Base-by-base conservation (phyloP, 2,329 filamentous ascomycete species). In the Fusarium lyarnte region DNA sequence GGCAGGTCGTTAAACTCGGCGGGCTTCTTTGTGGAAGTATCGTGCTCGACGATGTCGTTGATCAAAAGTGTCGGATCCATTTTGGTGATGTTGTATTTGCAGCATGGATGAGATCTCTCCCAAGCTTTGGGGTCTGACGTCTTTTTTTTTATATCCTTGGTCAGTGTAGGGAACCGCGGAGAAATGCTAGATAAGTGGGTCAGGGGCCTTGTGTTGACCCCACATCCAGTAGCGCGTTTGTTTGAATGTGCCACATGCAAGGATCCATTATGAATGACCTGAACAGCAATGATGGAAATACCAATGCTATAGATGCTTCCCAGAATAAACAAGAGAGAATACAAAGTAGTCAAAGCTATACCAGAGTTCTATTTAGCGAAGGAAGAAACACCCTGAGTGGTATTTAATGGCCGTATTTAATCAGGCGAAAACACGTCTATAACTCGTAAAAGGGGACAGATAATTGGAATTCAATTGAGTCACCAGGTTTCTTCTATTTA, bases 11-110 rank as follows among this genome's bases (percentile, higher is more conserved):
- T 89, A 43, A 89, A 83, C 51, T 87, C 86, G 19, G 92, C 91
- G 8, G 92, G 87, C 70, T 89, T 91, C 27, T 89, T 85, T 29
- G 85, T 82, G 19, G 85, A 81, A 31, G 88, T 82, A 47, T 90
- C 87, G 70, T 93, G 92, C 84, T 98, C 95, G 77, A 92, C 87
- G 70, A 98, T 90, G 74, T 98, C 95, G 61, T 88, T 88, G 46
- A 97, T 85, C 43, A 92, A 85, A 45, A 92, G 88, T 25, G 82
- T 81, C n/a, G 81, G 75, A 43, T 83, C 80, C 82, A 83, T 83
- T 21, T 64, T 43, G 57, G 54, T 27, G 45, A 47, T 68, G 61
- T 35, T 42, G 45, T 61, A 31, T 66, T 31, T n/a, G 49, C 57
- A 47, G 46, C 35, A 31, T 45, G 45, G 39, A 46, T 42, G 47